Evolutionary conservation across 768 basidiomycete genomes (phyloP), one percentile per base, ranked within the genome.

Genomic region (Termitomyces sp.): DNA sequence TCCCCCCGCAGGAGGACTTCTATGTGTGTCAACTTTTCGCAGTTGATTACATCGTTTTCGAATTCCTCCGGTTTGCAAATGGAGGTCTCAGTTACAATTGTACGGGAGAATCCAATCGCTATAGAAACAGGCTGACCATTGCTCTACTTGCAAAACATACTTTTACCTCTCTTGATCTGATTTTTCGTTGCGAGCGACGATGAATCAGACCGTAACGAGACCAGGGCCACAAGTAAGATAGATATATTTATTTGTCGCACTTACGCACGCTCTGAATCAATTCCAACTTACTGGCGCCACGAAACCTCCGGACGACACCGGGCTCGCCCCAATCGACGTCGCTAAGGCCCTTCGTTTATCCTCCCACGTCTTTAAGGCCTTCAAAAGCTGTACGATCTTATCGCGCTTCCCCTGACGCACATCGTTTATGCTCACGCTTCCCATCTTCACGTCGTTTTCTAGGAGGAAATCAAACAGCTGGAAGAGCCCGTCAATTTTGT

Each of bases 351-450:
- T 76, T 32, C 88, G 70, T 71, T 86, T 88, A 36, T 94, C 91
- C 67, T 92, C 88, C 91, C 91, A 92, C 0, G 70, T 68, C 70
- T 84, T 89, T 62, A 94, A 66, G 35, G 89, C 88, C 61, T 77
- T 83, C 63, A 98, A 67, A 32, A 98, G 73, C 67, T 93, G 88
- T 4, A 87, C 61, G 56, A 96, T 82, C 74, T 91, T 94, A 42
- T 89, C 86, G 45, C 84, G 76, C 66, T 88, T 91, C 29, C 90
- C 91, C 57, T 84, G 82, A 48, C 91, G 78, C 32, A 98, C 79
- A 70, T 98, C 96, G 66, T 96, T 96, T 71, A 97, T 95, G 62
- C 90, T 94, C 31, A 98, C 88, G 57, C 85, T 83, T 9, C 90
- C 94, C 77, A 96, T 91, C 72, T 89, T 88, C 54, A 95, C 85